Base-by-base conservation (phyloP, 2,329 filamentous ascomycete genomes). In the Scedosporium dehoogii region DNA sequence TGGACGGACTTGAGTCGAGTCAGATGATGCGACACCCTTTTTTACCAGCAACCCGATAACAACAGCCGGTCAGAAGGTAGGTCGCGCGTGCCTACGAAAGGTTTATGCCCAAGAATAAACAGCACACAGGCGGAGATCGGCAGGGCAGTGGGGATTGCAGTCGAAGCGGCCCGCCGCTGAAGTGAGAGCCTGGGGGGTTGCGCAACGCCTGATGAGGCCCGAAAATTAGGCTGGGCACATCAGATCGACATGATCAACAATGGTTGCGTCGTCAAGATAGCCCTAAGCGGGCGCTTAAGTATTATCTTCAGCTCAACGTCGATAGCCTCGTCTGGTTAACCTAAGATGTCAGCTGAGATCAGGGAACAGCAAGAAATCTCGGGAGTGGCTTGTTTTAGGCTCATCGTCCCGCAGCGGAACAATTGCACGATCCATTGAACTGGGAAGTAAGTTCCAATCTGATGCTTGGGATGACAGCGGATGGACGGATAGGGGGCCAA, bases 311-410 rank as follows among this genome's bases (percentile, higher is more conserved):
- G 21, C 38, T 59, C 58, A 59, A 38, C 58, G 44, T 14, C 58
- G 23, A 14, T 7, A 41, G 58, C 58, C 58, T 60, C 59, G 48
- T 12, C 18, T 12, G 12, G 18, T 14, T 5, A 18, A 55, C 7
- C 23, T n/a, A 14, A 27, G 21, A 27, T 23, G 16, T 51, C 25
- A 53, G 25, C 27, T 60, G 25, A 60, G 59, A 60, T 53, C 51
- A 23, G n/a, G 48, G 48, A 25, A 53, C 10, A 21, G n/a, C 48
- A 55, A 55, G 51, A 25, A 55, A 55, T 23, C n/a, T 33, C 48
- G 27, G 59, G 59, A 48, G 29, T 61, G 59, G 59, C 59, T 61
- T 56, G 59, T 29, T 61, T 61, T 61, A 56, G 48, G 23, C n/a
- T 42, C 33, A 33, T 42, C 18, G n/a, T 56, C 59, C 59, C 59